Evolutionary conservation across 2,329 filamentous ascomycete species (phyloP), one percentile per base, ranked within the genome.

Genomic region (Aureobasidium sp.): DNA sequence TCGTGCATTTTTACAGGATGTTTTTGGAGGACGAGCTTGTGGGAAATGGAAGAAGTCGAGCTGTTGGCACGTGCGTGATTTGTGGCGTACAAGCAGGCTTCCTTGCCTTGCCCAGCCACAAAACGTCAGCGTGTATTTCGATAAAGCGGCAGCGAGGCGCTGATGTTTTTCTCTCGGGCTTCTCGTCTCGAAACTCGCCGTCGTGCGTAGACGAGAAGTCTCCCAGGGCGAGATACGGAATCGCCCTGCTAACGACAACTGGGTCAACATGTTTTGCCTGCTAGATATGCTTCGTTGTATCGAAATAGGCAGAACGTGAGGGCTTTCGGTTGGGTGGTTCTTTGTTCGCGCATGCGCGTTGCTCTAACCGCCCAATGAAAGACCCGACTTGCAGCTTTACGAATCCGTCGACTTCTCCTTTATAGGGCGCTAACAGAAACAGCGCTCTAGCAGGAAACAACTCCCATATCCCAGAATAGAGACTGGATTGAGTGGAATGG

Each of bases 401-500:
- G 42, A 36, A 53, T 45, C 42, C 60, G 51, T 62, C 60, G 41
- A 48, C 60, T 41, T 49, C 34, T 49, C 25, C 45, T 42, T 47
- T 49, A 51, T n/a, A 48, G 61, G 64, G 65, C 65, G 65, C 65
- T 65, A 73, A 74, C 69, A 68, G 69, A 67, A 70, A 60, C 56
- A 60, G 65, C 69, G 68, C 66, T 65, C 68, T 67, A 64, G 66
- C 69, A 69, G 67, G 31, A 67, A 70, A 68, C 71, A 72, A 68
- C 67, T 68, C 68, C 29, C 70, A 69, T 67, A 66, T 72, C 72
- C 72, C 71, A 71, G 66, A 72, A 72, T 74, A 74, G 74, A 76
- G 76, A 72, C 72, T 72, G 73, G 73, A 67, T 68, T 71, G 70
- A 72, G 69, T 73, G 74, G 70, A 22, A 71, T 74, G 70, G 64